Evolutionary conservation across 495 filamentous ascomycete species (phyloP).

Genomic region (Beverwykella pulmonaria): DNA sequence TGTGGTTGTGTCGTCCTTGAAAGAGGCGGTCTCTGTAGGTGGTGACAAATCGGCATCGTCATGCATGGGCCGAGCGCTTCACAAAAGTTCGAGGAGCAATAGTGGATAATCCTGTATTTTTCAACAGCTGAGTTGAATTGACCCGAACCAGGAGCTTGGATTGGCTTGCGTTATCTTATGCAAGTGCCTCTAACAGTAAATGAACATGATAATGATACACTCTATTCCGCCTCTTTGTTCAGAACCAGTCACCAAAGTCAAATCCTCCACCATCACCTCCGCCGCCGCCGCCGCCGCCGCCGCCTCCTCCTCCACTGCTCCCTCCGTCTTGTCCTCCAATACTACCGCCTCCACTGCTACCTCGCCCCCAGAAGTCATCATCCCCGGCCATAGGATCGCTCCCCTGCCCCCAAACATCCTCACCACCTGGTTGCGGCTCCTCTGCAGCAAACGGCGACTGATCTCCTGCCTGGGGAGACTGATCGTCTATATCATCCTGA

Average conservation of each 20-base stretch:
- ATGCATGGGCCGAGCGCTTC: background rate
- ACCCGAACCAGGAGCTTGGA: background rate
- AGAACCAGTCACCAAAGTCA: background rate
- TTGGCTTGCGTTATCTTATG: background rate
- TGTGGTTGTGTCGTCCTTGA: background rate
- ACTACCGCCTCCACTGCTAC: constrained; percentile 19
- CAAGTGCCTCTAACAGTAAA: background rate
- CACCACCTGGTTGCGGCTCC: background rate
- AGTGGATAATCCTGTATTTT: too few species aligned
- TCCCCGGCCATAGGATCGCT: background rate
- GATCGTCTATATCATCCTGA: background rate
- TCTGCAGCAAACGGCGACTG: background rate
- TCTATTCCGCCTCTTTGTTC: background rate
- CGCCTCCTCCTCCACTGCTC: constrained; percentile 43
- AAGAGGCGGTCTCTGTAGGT: background rate
- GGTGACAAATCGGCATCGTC: background rate
- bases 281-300: constrained; percentile 44
- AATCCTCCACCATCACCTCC: constrained; percentile 40
- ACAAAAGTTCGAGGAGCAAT: background rate
- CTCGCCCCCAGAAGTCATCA: constrained; percentile 34
- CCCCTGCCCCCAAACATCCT: constrained; percentile 29
- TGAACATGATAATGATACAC: constrained; percentile 10
- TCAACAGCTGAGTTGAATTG: too few species aligned
- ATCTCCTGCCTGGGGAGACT: constrained; percentile 7
- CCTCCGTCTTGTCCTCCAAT: background rate